Evolutionary conservation across 139 green algal genomes (phyloP), one percentile per base, ranked within the genome.

Genomic region (Trebouxia sp.): DNA sequence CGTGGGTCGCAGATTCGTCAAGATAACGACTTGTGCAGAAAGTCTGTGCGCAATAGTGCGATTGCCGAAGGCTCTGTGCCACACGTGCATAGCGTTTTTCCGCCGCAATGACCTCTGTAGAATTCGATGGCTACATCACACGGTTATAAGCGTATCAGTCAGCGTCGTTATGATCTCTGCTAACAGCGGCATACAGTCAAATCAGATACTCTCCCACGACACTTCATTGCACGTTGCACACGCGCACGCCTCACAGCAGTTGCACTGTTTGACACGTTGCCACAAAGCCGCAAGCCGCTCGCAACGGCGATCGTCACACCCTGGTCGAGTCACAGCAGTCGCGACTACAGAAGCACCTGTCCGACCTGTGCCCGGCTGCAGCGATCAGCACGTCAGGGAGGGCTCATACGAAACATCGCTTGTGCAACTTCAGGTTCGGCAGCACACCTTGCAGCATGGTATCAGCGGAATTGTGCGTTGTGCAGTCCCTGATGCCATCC

Each of bases 331-430:
- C 6, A 72, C 32, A 41, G 62, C 62, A 43, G 35, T 72, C 42
- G 62, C 62, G 32, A 72, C 35, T 26, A 72, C 62, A 72, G 32
- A 72, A 35, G 62, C 62, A n/a, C 62, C 62, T 26, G 32, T 35
- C 43, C 32, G 35, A 14, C 15, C 8, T 32, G 32, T 15, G 2
- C n/a, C 15, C 14, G 35, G 20, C 47, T 17, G 47, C 47, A 53
- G 32, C 11, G 24, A 82, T 65, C 77, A 82, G 58, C 26, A n/a
- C 26, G 86, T 92, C 20, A 82, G 92, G 0, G 87, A 92, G 67
- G 92, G 92, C 10, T 42, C 82, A 20, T 92, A 91, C 35, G 92
- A 96, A 48, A 82, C 88, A 5, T 41, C 56, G 0, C 81, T 96
- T 2, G 89, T 96, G 14, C 75, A 88, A 43, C 55, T 76, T 35